Evolutionary conservation across 2,329 filamentous ascomycete species (phyloP).

Genomic region (Paraphoma sp.): DNA sequence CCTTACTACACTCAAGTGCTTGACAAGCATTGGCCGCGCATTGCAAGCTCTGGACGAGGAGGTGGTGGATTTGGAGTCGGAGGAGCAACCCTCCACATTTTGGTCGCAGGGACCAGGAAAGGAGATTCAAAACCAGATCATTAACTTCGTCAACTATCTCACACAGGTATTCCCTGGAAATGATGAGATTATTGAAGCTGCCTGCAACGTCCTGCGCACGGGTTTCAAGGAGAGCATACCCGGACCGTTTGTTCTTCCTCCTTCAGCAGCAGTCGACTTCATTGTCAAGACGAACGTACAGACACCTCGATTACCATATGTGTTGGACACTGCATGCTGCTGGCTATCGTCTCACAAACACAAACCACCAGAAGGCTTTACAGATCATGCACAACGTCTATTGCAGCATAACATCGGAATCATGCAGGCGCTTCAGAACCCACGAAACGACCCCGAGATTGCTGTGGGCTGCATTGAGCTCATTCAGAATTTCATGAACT

Average conservation of each 20-base stretch:
- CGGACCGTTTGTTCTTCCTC: slow-evolving; percentile 78
- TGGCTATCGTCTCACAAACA: slow-evolving; percentile 59
- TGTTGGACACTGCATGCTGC: slow-evolving; percentile 75
- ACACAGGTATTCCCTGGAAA: slow-evolving; percentile 63
- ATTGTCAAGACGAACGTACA: slow-evolving; percentile 64
- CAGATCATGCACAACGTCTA: slow-evolving; percentile 37
- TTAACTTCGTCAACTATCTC: slow-evolving; percentile 58
- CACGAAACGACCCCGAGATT: slow-evolving; percentile 72
- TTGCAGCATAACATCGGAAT: slow-evolving; percentile 69
- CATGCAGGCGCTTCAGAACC: slow-evolving; percentile 67
- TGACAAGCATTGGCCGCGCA: slow-evolving; percentile 74
- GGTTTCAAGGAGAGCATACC: slow-evolving; percentile 78
- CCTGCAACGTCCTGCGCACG: slow-evolving; percentile 73
- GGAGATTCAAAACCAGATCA: slow-evolving; percentile 59
- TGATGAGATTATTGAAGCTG: slow-evolving; percentile 73
- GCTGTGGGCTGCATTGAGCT: slow-evolving; percentile 78
- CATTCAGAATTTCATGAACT: slow-evolving; percentile 67
- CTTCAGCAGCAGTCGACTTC: slow-evolving; percentile 70
- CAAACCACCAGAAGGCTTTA: slow-evolving; percentile 49
- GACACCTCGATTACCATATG: slow-evolving; percentile 71
- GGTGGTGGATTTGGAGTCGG: slow-evolving; percentile 70
- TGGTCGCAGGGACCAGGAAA: slow-evolving; percentile 60
- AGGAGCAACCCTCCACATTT: slow-evolving; percentile 48
- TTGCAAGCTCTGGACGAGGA: slow-evolving; percentile 72
- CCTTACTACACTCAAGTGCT: slow-evolving; percentile 67